A percentile compares a stretch with the other conserved stretches of the same genome.
These are phyloP conservation scores for Vitrella brassicaformis DNA, from an alignment of 73 alveolate species.

Conservation along the genomic window DNA sequence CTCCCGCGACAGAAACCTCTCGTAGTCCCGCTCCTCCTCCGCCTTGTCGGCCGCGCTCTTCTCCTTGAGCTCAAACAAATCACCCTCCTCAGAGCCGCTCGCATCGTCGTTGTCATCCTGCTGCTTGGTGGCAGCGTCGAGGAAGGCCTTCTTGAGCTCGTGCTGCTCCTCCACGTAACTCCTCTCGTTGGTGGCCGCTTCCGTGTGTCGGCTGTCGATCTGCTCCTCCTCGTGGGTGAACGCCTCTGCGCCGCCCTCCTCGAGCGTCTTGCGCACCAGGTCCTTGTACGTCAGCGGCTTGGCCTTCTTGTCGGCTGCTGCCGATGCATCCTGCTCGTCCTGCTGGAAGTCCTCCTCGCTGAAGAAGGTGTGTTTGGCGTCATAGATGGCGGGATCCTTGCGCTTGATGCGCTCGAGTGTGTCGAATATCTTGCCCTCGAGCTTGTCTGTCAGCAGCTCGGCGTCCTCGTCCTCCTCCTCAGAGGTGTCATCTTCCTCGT, in stretches of 20 bases:
- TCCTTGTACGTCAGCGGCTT: not conserved
- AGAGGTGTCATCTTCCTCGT: not conserved
- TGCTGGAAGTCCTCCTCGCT: not conserved
- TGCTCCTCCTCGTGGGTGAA: not conserved
- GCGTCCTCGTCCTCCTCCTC: not conserved
- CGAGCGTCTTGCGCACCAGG: not conserved
- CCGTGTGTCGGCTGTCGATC: not conserved
- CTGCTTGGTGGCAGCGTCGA: not conserved
- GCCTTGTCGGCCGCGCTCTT: not conserved
- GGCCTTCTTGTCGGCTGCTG: not conserved
- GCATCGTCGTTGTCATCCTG: not conserved
- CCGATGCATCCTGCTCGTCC: not conserved
- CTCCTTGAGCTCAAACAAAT: not conserved
- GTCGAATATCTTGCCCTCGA: not conserved
- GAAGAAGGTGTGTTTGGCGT: not conserved
- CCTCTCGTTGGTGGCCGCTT: not conserved
- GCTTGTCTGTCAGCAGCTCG: not conserved
- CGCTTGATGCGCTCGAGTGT: not conserved
- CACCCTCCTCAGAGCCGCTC: not conserved
- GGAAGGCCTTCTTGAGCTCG: not conserved
- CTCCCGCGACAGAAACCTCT: not conserved
- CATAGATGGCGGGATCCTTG: not conserved
- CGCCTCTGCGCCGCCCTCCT: not conserved
- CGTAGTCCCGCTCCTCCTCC: not conserved
- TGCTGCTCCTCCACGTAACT: not conserved